Evolutionary conservation across 2,329 filamentous ascomycete species (phyloP), one percentile per base, ranked within the genome.

Genomic region (Thielaviopsis punctulata): DNA sequence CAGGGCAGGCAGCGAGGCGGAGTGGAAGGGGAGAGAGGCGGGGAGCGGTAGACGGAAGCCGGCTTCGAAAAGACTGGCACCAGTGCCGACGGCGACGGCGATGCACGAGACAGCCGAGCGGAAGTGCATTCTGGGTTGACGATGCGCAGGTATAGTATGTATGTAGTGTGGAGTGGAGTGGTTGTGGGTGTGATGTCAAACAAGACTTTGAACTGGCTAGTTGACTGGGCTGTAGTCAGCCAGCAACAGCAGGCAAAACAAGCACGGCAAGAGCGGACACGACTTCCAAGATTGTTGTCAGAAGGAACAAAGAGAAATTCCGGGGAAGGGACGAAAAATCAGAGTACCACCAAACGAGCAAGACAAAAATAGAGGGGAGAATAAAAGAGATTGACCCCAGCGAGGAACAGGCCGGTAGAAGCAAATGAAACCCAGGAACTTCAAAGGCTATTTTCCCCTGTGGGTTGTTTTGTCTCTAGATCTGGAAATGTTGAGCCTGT

Each of bases 101-200:
- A 45, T 25, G 5, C 27, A 30, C n/a, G 53, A 55, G n/a, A 55
- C 45, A n/a, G 46, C 45, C 10, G 53, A 49, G 39, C 49, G 49
- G 45, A 55, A 36, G 27, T 49, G 48, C 52, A 36, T 36, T 15
- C n/a, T 3, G 12, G n/a, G 1, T 33, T 33, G 10, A 10, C 9
- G 30, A 36, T 15, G 30, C 4, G 9, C 4, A 10, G 15, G 4
- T 12, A 36, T 9, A 15, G 13, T 4, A 36, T 15, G 13, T 4
- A 36, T 15, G n/a, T n/a, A n/a, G n/a, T n/a, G n/a, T n/a, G n/a
- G n/a, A n/a, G n/a, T n/a, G n/a, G n/a, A n/a, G n/a, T n/a, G n/a
- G n/a, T n/a, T n/a, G n/a, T n/a, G n/a, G n/a, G n/a, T n/a, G n/a
- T n/a, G n/a, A n/a, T n/a, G n/a, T n/a, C n/a, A n/a, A n/a, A n/a